Percentiles rank a stretch among this genome's conserved stretches.
These are phyloP conservation scores for Lithohypha guttulata DNA, from an alignment of 2,329 filamentous ascomycete genomes.

Conservation along the genomic window DNA sequence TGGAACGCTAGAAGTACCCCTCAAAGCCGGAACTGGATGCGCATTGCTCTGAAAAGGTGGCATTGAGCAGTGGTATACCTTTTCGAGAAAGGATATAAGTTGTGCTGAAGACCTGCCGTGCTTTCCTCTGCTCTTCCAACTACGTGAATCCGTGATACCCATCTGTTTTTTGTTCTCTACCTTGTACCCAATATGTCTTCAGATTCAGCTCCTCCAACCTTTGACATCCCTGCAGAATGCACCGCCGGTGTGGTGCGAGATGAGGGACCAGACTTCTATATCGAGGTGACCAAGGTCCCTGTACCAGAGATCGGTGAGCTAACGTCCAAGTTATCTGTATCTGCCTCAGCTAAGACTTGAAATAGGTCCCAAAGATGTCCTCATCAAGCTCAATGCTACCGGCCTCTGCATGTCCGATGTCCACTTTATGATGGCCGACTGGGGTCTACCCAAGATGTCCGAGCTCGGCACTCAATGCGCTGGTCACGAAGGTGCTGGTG, in stretches of 20 bases:
- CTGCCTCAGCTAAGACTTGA: background rate
- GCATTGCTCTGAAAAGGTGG: background rate
- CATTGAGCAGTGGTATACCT: no score
- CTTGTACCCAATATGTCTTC: slow-evolving; percentile 4
- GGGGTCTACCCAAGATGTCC: slow-evolving; percentile 39
- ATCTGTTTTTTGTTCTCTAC: no score
- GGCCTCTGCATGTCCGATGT: slow-evolving; percentile 49
- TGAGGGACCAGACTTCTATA: slow-evolving; percentile 21
- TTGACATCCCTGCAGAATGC: slow-evolving; percentile 22
- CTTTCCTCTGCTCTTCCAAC: no score
- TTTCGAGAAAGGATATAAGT: background rate
- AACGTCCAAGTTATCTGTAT: background rate
- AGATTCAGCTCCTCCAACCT: slow-evolving; percentile 16
- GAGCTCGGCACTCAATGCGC: slow-evolving; percentile 35
- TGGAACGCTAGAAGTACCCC: slow-evolving; percentile 3
- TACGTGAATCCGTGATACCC: no score
- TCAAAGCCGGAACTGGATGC: slow-evolving; percentile 1
- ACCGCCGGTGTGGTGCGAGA: slow-evolving; percentile 18
- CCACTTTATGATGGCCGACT: slow-evolving; percentile 47
- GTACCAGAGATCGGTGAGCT: slow-evolving; percentile 20
- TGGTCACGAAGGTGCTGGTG: slow-evolving; percentile 48
- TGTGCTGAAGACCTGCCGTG: no score
- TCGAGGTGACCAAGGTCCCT: slow-evolving; percentile 21
- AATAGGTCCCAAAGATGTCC: slow-evolving; percentile 42
- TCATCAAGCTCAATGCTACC: slow-evolving; percentile 48